Base-by-base conservation (phyloP, 1,284 basidiomycete species). In the Cryptococcus neoformans region DNA sequence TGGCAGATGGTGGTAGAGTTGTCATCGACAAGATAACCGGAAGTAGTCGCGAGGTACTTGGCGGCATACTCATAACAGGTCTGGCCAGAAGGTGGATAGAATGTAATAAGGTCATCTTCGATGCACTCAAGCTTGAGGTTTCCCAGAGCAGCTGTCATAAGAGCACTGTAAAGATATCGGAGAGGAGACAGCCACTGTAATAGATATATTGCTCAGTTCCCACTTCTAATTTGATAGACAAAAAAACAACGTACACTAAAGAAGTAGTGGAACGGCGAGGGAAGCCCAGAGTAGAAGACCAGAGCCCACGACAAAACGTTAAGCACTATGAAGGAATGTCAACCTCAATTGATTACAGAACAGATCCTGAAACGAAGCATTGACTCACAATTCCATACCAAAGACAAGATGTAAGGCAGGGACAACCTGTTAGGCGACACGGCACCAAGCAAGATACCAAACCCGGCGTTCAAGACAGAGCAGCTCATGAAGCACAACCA, bases 11-110 rank as follows among this genome's bases (percentile, higher is more conserved):
- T 71, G 21, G 70, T 72, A 1, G 73, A 61, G 49, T 69, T 55
- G n/a, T 83, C 82, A 73, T 94, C 88, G 62, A 87, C 81, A 42
- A 96, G 75, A 77, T 96, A 96, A 0, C 90, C 93, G 3, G 85
- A 86, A 63, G 83, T 82, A 3, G 76, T 77, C 2, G 67, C 64
- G 7, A 87, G 84, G 68, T 90, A 92, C 42, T 83, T 80, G 37
- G 80, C 78, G 0, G 87, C 90, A 84, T 87, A 95, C 3, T 83
- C 63, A 4, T 63, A 65, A 68, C 92, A 95, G 0, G 87, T 90
- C 72, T 92, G 84, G 6, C 86, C 87, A 1, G 80, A 62, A 0
- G 91, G 91, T 0, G 91, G 40, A 67, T 64, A 54, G 81, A 93
- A 92, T 16, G 82, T 63, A 14, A 81, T 79, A 66, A 87, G 90